These are phyloP conservation scores for Suillus bovinus DNA, from an alignment of 768 basidiomycete genomes.

Conservation along the genomic window DNA sequence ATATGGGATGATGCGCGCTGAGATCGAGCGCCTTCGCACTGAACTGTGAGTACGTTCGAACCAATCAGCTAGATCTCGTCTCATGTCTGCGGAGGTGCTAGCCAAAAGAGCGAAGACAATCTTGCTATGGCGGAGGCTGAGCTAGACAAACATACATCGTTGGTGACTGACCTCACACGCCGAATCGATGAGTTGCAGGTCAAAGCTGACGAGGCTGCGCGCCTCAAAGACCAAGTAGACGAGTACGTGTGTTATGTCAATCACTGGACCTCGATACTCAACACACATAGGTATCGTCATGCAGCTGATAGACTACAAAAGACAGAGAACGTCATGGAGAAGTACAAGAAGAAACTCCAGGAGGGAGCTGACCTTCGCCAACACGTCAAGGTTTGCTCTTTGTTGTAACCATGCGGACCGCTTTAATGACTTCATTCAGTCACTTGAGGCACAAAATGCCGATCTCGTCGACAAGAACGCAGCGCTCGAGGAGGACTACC, in stretches of 20 bases:
- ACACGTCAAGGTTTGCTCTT: slow-evolving; percentile 66
- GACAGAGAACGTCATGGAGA: slow-evolving; percentile 97
- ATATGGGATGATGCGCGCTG: slow-evolving; percentile 73
- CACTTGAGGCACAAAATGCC: slow-evolving; percentile 91
- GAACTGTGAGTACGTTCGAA: slow-evolving; percentile 70
- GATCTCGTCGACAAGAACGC: slow-evolving; percentile 90
- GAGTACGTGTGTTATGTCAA: slow-evolving; percentile 52
- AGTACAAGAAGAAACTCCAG: slow-evolving; percentile 98
- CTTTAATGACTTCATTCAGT: slow-evolving; percentile 41
- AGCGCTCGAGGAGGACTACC: slow-evolving; percentile 88
- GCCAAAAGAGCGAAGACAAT: slow-evolving; percentile 94
- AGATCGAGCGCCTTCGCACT: slow-evolving; percentile 77
- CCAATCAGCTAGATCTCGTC: slow-evolving; percentile 12
- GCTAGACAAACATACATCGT: slow-evolving; percentile 72
- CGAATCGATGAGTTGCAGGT: slow-evolving; percentile 81
- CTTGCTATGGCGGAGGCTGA: slow-evolving; percentile 80
- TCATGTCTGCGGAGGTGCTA: slow-evolving; percentile 41
- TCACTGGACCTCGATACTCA: background rate
- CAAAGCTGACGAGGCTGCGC: slow-evolving; percentile 73
- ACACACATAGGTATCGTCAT: slow-evolving; percentile 71
- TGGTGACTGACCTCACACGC: slow-evolving; percentile 72
- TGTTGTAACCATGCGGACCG: slow-evolving; percentile 6
- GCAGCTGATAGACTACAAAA: slow-evolving; percentile 91
- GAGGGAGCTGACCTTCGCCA: slow-evolving; percentile 90
- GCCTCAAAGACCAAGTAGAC: slow-evolving; percentile 91